Evolutionary conservation across 805 yeast genomes (phyloP).

Genomic region (Tetrapisispora iriomotensis): DNA sequence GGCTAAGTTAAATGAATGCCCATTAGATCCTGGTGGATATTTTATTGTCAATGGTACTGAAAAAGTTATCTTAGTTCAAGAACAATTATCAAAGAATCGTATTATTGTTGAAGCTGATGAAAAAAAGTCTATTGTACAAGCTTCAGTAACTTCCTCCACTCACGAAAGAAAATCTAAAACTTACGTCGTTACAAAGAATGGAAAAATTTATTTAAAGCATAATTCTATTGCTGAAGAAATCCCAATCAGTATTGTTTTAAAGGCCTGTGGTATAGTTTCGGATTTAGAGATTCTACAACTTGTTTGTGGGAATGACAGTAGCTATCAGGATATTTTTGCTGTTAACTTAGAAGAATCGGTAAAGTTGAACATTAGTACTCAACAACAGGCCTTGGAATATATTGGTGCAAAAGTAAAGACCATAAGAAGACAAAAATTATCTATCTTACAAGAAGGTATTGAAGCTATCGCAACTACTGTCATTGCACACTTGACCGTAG

Average conservation of each 20-base stretch:
- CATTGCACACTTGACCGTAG: constrained; percentile 87
- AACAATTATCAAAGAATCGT: constrained; percentile 92
- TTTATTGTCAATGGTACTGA: constrained; percentile 97
- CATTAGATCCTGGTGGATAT: constrained; percentile 97
- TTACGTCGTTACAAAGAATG: constrained; percentile 86
- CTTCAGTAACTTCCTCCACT: constrained; percentile 95
- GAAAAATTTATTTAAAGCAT: constrained; percentile 81
- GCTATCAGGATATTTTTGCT: constrained; percentile 85
- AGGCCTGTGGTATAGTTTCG: constrained; percentile 90
- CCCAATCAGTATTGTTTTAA: constrained; percentile 84
- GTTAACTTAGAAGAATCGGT: constrained; percentile 92
- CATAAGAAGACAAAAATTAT: constrained; percentile 77
- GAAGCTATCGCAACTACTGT: constrained; percentile 95
- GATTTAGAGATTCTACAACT: constrained; percentile 90
- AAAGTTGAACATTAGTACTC: constrained; percentile 74
- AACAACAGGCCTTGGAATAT: constrained; percentile 85
- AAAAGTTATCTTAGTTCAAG: constrained; percentile 92
- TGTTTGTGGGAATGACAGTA: constrained; percentile 83
- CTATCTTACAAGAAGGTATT: constrained; percentile 84
- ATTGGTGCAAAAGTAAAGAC: constrained; percentile 90
- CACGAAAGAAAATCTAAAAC: constrained; percentile 98
- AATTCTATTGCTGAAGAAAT: constrained; percentile 92
- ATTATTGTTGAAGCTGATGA: constrained; percentile 97
- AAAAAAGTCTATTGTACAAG: constrained; percentile 88
- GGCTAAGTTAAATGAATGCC: constrained; percentile 90